These are phyloP conservation scores for Juglanconis oblonga DNA, from an alignment of 2,329 filamentous ascomycete species.

Conservation along the genomic window DNA sequence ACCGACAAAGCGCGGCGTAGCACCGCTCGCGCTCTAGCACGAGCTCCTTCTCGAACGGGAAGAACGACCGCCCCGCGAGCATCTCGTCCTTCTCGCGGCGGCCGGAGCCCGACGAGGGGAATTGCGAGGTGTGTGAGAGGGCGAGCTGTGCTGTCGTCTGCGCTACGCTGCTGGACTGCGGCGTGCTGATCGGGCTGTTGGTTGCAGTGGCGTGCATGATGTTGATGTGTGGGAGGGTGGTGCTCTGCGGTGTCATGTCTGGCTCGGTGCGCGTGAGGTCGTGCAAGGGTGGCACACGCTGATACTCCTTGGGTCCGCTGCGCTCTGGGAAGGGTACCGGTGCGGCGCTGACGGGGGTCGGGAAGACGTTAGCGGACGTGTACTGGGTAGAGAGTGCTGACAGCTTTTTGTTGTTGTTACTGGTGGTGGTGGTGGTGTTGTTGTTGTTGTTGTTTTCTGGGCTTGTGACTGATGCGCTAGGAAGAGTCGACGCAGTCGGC, in stretches of 20 bases:
- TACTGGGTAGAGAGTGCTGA: constrained; percentile 51
- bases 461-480: constrained; percentile 55
- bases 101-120: constrained; percentile 26
- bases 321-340: constrained; percentile 43
- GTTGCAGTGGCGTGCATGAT: constrained; percentile 50
- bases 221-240: constrained; percentile 55
- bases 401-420: constrained; percentile 33
- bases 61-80: constrained; percentile 76
- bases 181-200: constrained; percentile 43
- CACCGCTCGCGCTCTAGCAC: constrained; percentile 83
- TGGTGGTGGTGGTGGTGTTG: no score
- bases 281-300: constrained; percentile 59
- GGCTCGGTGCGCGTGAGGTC: constrained; percentile 56
- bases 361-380: constrained; percentile 52
- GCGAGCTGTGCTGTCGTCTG: constrained; percentile 59
- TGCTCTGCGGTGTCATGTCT: constrained; percentile 50
- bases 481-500: constrained; percentile 56
- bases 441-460: constrained; percentile 47
- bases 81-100: constrained; percentile 86
- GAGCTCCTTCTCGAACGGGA: constrained; percentile 74
- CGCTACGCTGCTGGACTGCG: constrained; percentile 38
- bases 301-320: constrained; percentile 51
- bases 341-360: constrained; percentile 60
- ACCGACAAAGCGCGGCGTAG: constrained; percentile 75
- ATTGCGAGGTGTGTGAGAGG: constrained; percentile 50